Evolutionary conservation across 2,329 filamentous ascomycete genomes (phyloP), one percentile per base, ranked within the genome.

Genomic region (Shiraia sp.): DNA sequence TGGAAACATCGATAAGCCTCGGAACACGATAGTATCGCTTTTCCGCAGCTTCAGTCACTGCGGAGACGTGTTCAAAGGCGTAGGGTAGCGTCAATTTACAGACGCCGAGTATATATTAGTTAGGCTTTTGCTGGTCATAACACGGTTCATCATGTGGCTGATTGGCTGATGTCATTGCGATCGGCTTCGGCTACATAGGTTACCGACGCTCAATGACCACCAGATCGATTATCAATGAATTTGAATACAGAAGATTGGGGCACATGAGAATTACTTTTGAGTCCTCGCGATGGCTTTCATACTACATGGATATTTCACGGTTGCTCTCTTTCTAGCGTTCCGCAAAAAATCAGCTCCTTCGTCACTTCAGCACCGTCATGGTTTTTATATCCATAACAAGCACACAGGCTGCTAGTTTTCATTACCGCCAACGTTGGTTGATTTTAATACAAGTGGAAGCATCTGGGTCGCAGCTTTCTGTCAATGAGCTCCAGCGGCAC

Each of bases 131-230:
- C 33, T 28, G 40, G 48, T 27, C 44, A 39, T 49, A 47, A 43
- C 35, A 32, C 35, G 36, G 29, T 45, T 51, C 27, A 33, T 19
- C 9, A 27, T 43, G 44, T 45, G 40, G 47, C 44, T 49, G 47
- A 53, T 53, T 53, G 47, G 52, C 41, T 45, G 41, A 51, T 51
- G 49, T 53, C 47, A 55, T 53, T 33, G 40, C 27, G n/a, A 31
- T 36, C 29, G 29, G 28, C 14, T 32, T 45, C 42, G 36, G 32
- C 24, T 36, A 40, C 34, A 23, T 33, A 15, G 23, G 25, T 14
- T 36, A 37, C 3, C 36, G 19, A 22, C 19, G 19, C 19, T 22
- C 19, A 22, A 22, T 22, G 19, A 8, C 19, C 8, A 22, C 19
- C 8, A 8, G 19, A 22, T 22, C 8, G 19, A 22, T 22, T 22